Percentiles rank a stretch among this genome's conserved stretches.
Evolutionary conservation across 106 monocot genomes (phyloP).

Genomic region (Acorus gramineus): DNA sequence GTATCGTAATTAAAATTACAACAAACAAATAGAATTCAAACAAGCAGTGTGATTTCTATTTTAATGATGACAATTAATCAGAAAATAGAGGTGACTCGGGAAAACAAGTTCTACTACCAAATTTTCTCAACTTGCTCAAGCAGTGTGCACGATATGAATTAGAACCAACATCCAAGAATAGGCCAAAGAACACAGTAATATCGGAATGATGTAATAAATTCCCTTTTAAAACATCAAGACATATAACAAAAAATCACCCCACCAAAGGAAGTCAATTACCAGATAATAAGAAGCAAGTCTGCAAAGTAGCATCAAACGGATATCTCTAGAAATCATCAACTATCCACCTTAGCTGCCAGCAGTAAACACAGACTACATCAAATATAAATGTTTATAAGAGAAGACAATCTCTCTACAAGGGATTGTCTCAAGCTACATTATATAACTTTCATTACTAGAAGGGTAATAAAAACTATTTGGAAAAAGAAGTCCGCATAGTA

Average conservation of each 20-base stretch:
- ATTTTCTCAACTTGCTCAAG: no score
- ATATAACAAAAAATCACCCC: neutral
- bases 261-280: slow-evolving; percentile 11
- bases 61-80: neutral
- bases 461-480: slow-evolving; percentile 1
- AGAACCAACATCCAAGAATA: no score
- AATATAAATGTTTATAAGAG: slow-evolving; percentile 7
- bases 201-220: neutral
- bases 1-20: neutral
- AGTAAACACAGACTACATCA: slow-evolving; percentile 18
- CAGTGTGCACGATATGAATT: no score
- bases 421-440: slow-evolving; percentile 20
- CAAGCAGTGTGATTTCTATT: neutral
- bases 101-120: no score
- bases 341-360: slow-evolving; percentile 37
- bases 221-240: neutral
- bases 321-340: slow-evolving; percentile 24
- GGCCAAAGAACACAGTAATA: no score
- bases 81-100: no score
- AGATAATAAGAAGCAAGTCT: slow-evolving; percentile 11
- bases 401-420: slow-evolving; percentile 6
- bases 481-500: neutral
- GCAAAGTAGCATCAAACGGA: slow-evolving; percentile 18
- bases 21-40: neutral
- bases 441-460: slow-evolving; percentile 4